Percentiles rank a stretch among this genome's conserved stretches.
phyloP scores from a whole-genome alignment of 2,329 filamentous ascomycete species.

The Raffaelea deltoideospora region DNA sequence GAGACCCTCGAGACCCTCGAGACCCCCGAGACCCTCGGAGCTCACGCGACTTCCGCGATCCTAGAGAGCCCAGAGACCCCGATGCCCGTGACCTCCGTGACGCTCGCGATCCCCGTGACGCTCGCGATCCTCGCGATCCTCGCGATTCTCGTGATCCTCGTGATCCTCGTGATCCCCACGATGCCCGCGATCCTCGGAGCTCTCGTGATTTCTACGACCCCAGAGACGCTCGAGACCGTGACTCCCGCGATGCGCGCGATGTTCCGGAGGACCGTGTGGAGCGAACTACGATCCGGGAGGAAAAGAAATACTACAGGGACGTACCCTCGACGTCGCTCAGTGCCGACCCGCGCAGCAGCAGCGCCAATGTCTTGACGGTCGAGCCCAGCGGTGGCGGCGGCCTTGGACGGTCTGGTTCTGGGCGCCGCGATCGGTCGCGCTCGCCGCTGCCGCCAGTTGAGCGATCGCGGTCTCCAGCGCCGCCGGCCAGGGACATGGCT shows the following conservation, averaged over 20 bases:
- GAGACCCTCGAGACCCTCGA: not conserved
- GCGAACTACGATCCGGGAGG: conserved; percentile 8
- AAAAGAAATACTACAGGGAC: conserved; percentile 15
- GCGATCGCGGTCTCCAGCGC: conserved; percentile 30
- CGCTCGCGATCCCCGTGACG: conserved; percentile 3
- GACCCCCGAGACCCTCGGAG: conserved; percentile 4
- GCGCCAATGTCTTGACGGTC: conserved; percentile 24
- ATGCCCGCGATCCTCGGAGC: conserved; percentile 3
- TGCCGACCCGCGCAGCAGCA: conserved; percentile 20
- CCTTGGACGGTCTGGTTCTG: conserved; percentile 18
- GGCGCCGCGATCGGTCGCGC: too few relatives aligned
- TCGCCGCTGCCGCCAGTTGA: conserved; percentile 15
- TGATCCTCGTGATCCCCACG: not conserved
- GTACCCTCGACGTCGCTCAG: conserved; percentile 9
- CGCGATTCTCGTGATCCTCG: conserved; percentile 1
- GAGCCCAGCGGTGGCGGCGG: conserved; percentile 17
- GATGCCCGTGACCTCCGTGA: too few relatives aligned
- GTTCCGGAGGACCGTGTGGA: conserved; percentile 3
- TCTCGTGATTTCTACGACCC: conserved; percentile 1
- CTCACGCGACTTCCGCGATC: conserved; percentile 1
- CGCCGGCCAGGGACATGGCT: conserved; percentile 34
- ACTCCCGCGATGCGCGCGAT: too few relatives aligned
- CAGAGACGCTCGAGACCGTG: not conserved
- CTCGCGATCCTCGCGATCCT: conserved; percentile 1
- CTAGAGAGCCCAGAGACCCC: not conserved